Conservation (phyloP, 2,329 filamentous ascomycete genomes). For the Teratosphaeria nubilosa region DNA sequence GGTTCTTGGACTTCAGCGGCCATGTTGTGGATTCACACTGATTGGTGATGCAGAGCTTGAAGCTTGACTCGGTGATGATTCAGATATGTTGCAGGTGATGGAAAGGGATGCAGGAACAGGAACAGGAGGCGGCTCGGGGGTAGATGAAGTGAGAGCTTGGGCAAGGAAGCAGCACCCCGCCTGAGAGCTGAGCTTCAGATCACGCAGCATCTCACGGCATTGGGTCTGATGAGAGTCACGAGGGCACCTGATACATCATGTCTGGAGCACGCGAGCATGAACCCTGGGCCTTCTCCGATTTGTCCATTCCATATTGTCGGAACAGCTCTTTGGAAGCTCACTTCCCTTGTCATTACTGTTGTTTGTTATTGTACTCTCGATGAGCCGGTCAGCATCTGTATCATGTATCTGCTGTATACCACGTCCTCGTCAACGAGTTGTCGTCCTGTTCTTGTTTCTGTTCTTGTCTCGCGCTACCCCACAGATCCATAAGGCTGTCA, state of each 20-base stretch:
- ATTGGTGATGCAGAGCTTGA: slow-evolving; percentile 1
- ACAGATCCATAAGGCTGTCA: not conserved
- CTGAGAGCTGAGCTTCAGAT: not conserved
- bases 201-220: not conserved
- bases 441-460: not conserved
- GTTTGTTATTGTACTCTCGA: not conserved
- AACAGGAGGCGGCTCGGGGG: not conserved
- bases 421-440: not conserved
- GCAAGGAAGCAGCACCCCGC: not conserved
- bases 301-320: not conserved
- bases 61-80: slow-evolving; percentile 3
- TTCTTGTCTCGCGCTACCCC: not conserved
- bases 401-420: not conserved
- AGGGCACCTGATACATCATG: not conserved
- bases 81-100: not conserved
- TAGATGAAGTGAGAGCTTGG: not conserved
- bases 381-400: not conserved
- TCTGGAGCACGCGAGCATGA: not conserved
- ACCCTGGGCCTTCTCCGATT: not conserved
- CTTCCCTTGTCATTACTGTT: not conserved
- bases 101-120: not conserved
- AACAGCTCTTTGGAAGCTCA: not conserved
- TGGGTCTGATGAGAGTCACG: not conserved
- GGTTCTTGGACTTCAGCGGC: slow-evolving; percentile 37
- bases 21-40: slow-evolving; percentile 28